phyloP scores from a whole-genome alignment of 371 early-diverging fungal genomes.

The Mucor velutinosus region DNA sequence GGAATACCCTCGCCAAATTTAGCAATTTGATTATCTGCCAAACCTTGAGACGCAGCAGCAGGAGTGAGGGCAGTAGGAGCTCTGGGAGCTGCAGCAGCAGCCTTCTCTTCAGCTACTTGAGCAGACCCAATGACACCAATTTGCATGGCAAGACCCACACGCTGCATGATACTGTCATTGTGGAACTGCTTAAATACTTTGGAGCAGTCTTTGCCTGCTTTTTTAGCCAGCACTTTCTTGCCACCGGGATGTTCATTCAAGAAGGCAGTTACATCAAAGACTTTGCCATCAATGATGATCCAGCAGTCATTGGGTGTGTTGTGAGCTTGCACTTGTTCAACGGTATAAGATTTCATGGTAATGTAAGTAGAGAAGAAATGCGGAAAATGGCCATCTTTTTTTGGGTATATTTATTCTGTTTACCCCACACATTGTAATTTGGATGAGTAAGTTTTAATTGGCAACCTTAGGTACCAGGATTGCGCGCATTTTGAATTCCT shows the following conservation, averaged over 20 bases:
- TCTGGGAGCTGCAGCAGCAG: constrained; percentile 3
- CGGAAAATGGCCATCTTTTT: background rate
- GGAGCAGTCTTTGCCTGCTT: constrained; percentile 82
- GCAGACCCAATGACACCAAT: constrained; percentile 36
- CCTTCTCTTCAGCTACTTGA: constrained; percentile 14
- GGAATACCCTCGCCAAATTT: constrained; percentile 80
- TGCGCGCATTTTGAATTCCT: background rate
- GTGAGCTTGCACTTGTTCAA: constrained; percentile 78
- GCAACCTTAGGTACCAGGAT: background rate
- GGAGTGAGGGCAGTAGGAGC: constrained; percentile 2
- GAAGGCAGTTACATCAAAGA: constrained; percentile 83
- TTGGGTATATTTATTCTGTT: background rate
- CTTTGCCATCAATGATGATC: constrained; percentile 83
- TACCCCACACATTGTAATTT: background rate
- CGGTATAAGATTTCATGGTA: constrained; percentile 50
- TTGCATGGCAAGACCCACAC: constrained; percentile 75
- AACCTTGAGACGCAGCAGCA: background rate
- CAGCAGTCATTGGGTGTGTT: constrained; percentile 81
- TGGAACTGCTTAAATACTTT: constrained; percentile 86
- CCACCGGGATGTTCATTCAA: constrained; percentile 74
- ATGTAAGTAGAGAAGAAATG: background rate
- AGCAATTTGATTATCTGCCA: constrained; percentile 22
- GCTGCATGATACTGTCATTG: constrained; percentile 57
- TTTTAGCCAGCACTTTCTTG: constrained; percentile 67
- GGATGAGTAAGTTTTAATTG: constrained; percentile 4